These are phyloP conservation scores for Phytomonas francai DNA, from an alignment of 208 protist genomes.

Conservation along the genomic window DNA sequence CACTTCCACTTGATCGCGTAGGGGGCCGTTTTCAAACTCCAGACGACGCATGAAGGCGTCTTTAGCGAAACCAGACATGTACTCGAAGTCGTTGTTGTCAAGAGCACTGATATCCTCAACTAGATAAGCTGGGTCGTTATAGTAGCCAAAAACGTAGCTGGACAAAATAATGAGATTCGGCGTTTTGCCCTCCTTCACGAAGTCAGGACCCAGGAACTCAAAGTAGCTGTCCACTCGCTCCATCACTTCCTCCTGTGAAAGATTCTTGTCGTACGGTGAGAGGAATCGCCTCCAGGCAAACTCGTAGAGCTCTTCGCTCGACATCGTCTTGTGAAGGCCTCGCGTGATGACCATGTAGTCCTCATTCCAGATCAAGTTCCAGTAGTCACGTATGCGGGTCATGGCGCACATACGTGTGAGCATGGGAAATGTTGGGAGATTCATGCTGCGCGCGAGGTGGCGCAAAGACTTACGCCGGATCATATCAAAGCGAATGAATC, in stretches of 20 bases:
- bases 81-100: constrained; percentile 87
- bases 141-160: constrained; percentile 88
- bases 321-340: constrained; percentile 73
- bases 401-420: constrained; percentile 67
- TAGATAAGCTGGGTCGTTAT: constrained; percentile 89
- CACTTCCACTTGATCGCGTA: constrained; percentile 88
- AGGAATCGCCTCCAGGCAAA: constrained; percentile 88
- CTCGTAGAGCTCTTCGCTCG: constrained; percentile 84
- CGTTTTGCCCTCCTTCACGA: constrained; percentile 79
- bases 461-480: constrained; percentile 84
- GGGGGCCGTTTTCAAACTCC: constrained; percentile 90
- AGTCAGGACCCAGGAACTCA: constrained; percentile 78
- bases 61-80: constrained; percentile 78
- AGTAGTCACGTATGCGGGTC: constrained; percentile 87
- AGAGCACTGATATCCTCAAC: constrained; percentile 80
- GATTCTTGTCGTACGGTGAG: constrained; percentile 86
- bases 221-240: constrained; percentile 82
- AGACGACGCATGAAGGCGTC: constrained; percentile 90
- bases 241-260: constrained; percentile 72
- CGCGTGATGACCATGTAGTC: constrained; percentile 91
- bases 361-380: constrained; percentile 85
- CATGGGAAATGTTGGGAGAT: constrained; percentile 86
- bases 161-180: constrained; percentile 86
- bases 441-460: constrained; percentile 84
- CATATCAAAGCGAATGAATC: constrained; percentile 74